Evolutionary conservation across 2,329 filamentous ascomycete species (phyloP), one percentile per base, ranked within the genome.

Genomic region (Boeremia exigua): DNA sequence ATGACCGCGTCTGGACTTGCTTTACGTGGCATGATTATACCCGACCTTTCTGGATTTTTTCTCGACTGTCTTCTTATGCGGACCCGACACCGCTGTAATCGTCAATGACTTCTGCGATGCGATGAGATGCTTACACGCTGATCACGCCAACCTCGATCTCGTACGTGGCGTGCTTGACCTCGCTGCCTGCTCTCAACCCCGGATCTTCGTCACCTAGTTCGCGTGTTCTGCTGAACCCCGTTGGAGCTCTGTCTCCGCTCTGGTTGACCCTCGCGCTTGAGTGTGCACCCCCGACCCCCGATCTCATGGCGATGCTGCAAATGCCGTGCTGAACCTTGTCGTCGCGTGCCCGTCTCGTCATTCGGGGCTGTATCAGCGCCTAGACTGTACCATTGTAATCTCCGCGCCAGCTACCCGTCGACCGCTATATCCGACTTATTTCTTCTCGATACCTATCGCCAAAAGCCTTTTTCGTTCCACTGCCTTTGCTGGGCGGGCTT

Each of bases 1-100:
- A 72, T 74, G 73, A 71, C 58, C 67, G 58, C 69, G 58, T 54
- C 62, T 64, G 63, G 62, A 66, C 52, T 39, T 64, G 59, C 61
- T 64, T 58, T 59, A 47, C 59, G 59, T 70, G 60, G 64, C 65
- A 67, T 71, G 69, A 67, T 57, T 58, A 58, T 54, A 58, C 60
- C 60, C 63, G 61, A 66, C 58, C 19, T 54, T 43, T 62, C 51
- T 52, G 43, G 44, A 52, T 58, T 47, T 43, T 30, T 58, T 48
- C 36, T 45, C 49, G 55, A 58, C 34, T 42, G 32, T 42, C 11
- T 59, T 69, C 58, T 63, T 52, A 51, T 61, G 54, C 61, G 60
- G 53, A 37, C 43, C 27, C 43, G 19, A 12, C 44, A 33, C 43
- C 43, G 43, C 42, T 44, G 29, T 56, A 44, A 56, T 56, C 48